Percentiles rank a stretch among this genome's conserved stretches.
Conservation (phyloP, 2,329 filamentous ascomycete species). For the Pseudogymnoascus sp. region DNA sequence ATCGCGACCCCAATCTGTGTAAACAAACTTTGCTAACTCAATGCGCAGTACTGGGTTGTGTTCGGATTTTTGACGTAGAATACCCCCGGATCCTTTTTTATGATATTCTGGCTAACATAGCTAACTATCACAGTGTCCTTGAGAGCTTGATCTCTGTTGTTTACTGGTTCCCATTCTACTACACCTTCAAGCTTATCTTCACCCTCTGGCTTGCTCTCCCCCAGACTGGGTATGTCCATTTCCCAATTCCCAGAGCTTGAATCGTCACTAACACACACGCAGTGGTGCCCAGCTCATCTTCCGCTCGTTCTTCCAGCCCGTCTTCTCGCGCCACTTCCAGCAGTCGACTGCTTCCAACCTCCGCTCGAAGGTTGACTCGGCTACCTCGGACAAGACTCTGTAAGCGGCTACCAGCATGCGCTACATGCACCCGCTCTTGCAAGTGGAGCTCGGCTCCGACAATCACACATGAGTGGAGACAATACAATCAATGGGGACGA, state of each 20-base stretch:
- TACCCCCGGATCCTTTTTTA: background rate
- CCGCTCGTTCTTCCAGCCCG: constrained; percentile 87
- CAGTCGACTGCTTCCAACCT: constrained; percentile 75
- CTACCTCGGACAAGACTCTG: constrained; percentile 55
- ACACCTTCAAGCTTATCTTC: constrained; percentile 97
- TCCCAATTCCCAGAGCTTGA: background rate
- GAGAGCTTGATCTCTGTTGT: constrained; percentile 78
- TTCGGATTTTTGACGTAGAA: constrained; percentile 69
- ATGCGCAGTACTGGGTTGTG: constrained; percentile 74
- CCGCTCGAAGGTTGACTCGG: constrained; percentile 76
- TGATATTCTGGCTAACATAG: constrained; percentile 5
- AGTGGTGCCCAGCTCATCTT: constrained; percentile 96
- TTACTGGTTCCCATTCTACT: constrained; percentile 99
- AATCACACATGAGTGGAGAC: background rate
- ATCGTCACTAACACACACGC: constrained; percentile 18
- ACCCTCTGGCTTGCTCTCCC: constrained; percentile 97
- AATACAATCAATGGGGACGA: background rate
- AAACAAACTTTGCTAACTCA: constrained; percentile 13
- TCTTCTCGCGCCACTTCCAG: constrained; percentile 86
- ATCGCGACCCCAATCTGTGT: constrained; percentile 11
- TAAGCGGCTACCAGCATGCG: constrained; percentile 33
- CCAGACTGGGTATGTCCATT: constrained; percentile 67
- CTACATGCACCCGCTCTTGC: background rate
- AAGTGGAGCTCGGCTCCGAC: constrained; percentile 3
- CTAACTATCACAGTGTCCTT: constrained; percentile 45